These are phyloP conservation scores for Trichoderma koningiopsis DNA, from an alignment of 2,329 filamentous ascomycete species.

Conservation along the genomic window DNA sequence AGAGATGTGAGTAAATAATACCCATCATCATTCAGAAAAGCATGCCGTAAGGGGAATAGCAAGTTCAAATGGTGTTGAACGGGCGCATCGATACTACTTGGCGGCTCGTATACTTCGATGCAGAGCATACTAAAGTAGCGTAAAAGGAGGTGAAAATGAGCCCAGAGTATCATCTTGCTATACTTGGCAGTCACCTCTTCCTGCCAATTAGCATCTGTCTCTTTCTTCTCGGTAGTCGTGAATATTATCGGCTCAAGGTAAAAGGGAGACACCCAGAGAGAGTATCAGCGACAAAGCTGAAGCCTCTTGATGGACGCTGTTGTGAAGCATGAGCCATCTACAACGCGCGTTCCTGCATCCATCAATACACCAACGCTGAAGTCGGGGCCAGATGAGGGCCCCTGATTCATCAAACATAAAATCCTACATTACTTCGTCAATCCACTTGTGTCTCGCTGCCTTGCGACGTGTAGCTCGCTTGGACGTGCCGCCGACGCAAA, in stretches of 20 bases:
- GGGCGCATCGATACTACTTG: not conserved
- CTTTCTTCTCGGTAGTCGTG: not conserved
- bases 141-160: not conserved
- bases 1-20: not conserved
- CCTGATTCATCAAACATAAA: conserved; percentile 8
- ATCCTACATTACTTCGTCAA: not conserved
- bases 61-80: not conserved
- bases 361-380: conserved; percentile 12
- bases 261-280: not conserved
- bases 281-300: not conserved
- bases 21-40: not conserved
- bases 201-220: not conserved
- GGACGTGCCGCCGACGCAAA: not conserved
- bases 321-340: conserved; percentile 12
- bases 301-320: not conserved
- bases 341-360: conserved; percentile 22
- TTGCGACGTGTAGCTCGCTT: conserved; percentile 10
- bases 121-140: not conserved
- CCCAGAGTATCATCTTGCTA: not conserved
- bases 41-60: not conserved
- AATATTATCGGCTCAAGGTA: not conserved
- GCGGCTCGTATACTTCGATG: not conserved
- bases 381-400: not conserved
- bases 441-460: not conserved
- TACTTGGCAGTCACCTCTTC: not conserved